Percentiles rank a stretch among this genome's conserved stretches.
Evolutionary conservation across 495 filamentous ascomycete genomes (phyloP).

Genomic region (Neurospora sp.): DNA sequence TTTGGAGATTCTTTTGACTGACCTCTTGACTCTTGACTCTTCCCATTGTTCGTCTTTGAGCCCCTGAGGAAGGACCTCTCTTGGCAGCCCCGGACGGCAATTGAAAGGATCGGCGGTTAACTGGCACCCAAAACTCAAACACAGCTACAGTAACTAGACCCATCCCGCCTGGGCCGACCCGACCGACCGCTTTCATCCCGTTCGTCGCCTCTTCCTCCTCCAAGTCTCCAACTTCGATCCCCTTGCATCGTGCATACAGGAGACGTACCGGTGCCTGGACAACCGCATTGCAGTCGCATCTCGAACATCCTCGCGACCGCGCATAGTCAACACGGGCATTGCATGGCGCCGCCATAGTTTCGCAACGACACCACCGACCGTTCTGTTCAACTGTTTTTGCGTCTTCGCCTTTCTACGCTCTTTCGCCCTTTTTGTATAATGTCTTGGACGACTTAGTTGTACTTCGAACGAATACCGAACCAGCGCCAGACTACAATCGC

Average conservation of each 20-base stretch:
- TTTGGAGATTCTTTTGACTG: not conserved
- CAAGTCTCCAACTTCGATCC: not conserved
- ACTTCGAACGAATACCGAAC: not conserved
- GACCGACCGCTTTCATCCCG: not conserved
- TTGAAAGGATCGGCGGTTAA: not conserved
- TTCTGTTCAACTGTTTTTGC: not conserved
- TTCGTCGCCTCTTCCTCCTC: not conserved
- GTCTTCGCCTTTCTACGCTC: not conserved
- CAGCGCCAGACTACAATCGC: not conserved
- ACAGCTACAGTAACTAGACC: not conserved
- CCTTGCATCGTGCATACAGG: not conserved
- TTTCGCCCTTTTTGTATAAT: slow-evolving; percentile 10
- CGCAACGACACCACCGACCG: not conserved
- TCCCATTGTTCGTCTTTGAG: not conserved
- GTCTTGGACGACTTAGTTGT: slow-evolving; percentile 11
- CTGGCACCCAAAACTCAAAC: not conserved
- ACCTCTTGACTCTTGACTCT: not conserved
- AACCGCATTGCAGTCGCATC: not conserved
- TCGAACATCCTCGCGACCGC: not conserved
- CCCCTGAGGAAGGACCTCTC: not conserved
- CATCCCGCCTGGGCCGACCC: not conserved
- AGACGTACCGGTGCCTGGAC: not conserved
- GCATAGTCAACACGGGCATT: not conserved
- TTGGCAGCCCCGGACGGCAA: not conserved
- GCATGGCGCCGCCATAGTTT: not conserved